These are phyloP conservation scores for Colletotrichum tropicale DNA, from an alignment of 2,329 filamentous ascomycete genomes.

Conservation along the genomic window DNA sequence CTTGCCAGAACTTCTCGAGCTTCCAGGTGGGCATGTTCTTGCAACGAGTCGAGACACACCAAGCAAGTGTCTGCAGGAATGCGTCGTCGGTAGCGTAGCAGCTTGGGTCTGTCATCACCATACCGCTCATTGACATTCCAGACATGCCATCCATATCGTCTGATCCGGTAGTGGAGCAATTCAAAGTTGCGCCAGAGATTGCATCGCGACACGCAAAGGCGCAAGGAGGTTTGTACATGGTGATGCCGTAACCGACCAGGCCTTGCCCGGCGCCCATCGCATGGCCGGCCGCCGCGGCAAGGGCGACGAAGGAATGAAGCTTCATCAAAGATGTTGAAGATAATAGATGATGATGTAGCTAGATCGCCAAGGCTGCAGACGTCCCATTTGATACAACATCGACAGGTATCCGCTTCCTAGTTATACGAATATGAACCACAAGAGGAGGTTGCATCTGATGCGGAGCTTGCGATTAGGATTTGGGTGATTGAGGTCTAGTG, in stretches of 20 bases:
- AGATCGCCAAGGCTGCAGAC: neutral
- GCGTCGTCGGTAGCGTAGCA: conserved; percentile 27
- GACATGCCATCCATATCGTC: neutral
- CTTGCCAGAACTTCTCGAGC: conserved; percentile 25
- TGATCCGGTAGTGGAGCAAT: neutral
- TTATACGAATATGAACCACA: neutral
- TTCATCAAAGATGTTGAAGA: neutral
- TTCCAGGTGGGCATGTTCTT: conserved; percentile 3
- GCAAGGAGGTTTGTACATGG: conserved; percentile 38
- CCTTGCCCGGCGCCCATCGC: neutral
- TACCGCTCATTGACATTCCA: neutral
- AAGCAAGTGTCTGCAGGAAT: conserved; percentile 26
- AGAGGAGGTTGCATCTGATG: neutral
- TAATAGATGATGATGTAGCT: neutral
- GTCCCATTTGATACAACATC: neutral
- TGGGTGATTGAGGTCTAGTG: neutral
- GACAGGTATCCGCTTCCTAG: neutral
- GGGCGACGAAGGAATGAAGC: neutral
- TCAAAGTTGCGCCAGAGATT: conserved; percentile 24
- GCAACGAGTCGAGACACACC: conserved; percentile 29
- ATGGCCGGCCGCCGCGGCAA: neutral
- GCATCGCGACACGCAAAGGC: conserved; percentile 37
- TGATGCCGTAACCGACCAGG: neutral
- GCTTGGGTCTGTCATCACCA: conserved; percentile 17
- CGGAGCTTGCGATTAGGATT: neutral